phyloP scores from a whole-genome alignment of 2,329 filamentous ascomycete genomes.

The Ophiocordyceps camponoti-floridani region DNA sequence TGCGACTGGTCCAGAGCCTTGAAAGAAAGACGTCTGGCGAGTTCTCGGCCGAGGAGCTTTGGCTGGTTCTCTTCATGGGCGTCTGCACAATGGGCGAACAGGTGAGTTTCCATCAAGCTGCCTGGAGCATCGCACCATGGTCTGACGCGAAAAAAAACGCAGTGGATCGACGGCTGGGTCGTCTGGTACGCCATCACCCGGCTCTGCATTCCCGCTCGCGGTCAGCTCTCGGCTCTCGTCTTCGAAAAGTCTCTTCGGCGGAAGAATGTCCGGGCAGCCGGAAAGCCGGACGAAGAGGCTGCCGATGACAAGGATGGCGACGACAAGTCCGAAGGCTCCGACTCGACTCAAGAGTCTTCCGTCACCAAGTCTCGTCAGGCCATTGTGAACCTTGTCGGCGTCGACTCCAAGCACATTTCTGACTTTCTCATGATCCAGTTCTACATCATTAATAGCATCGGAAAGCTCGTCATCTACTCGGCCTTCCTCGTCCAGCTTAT shows the following conservation, averaged over 20 bases:
- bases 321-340: slow-evolving; percentile 4
- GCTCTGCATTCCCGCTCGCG: slow-evolving; percentile 46
- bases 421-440: slow-evolving; percentile 52
- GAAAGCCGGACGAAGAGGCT: slow-evolving; percentile 10
- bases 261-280: slow-evolving; percentile 55
- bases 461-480: slow-evolving; percentile 48
- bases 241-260: slow-evolving; percentile 62
- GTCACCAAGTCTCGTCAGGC: slow-evolving; percentile 37
- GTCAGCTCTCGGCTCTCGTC: slow-evolving; percentile 52
- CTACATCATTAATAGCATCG: slow-evolving; percentile 41
- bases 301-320: slow-evolving; percentile 21
- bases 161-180: slow-evolving; percentile 45
- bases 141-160: not conserved
- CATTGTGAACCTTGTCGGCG: slow-evolving; percentile 62
- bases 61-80: slow-evolving; percentile 49
- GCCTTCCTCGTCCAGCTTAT: slow-evolving; percentile 49
- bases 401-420: slow-evolving; percentile 51
- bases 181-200: slow-evolving; percentile 49
- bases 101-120: slow-evolving; percentile 8
- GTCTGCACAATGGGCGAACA: slow-evolving; percentile 36
- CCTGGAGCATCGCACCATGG: not conserved
- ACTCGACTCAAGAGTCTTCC: slow-evolving; percentile 35
- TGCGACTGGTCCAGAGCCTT: slow-evolving; percentile 45
- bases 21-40: slow-evolving; percentile 33
- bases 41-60: slow-evolving; percentile 32